Base-by-base conservation (phyloP, 2,329 filamentous ascomycete genomes). In the Fusarium bactridioides region DNA sequence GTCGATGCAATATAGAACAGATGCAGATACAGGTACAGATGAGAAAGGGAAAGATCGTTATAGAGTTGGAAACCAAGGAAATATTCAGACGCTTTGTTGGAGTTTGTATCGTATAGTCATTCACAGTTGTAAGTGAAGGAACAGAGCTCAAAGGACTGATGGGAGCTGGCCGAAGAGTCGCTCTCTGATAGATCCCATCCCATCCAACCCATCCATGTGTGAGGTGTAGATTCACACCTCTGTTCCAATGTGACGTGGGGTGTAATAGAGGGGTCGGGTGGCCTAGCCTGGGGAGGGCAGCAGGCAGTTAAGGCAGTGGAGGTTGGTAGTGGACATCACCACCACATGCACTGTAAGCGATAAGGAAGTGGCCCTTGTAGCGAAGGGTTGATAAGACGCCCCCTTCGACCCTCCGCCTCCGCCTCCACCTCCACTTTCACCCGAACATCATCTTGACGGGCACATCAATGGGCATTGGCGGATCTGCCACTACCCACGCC, bases 101-200 rank as follows among this genome's bases (percentile, higher is more conserved):
- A 71, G 66, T 64, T 76, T 72, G 61, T 75, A 69, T 78, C 70
- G 76, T 77, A 57, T 71, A 76, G 72, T 77, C 66, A 72, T 77
- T 69, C 74, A 72, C 67, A 66, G 64, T 61, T 73, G 64, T 57
- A 64, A 73, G 64, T 69, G 72, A 75, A 64, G 74, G 74, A 64
- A 72, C 70, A 66, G 67, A 58, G 61, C 62, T 67, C 66, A 69
- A 68, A 62, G 63, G 68, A 48, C 54, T 48, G 54, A 48, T 57
- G 58, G 69, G 54, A 64, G 51, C 43, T 56, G 44, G 60, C 48
- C 54, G 57, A 58, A 59, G 48, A 70, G 56, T 70, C 65, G 56
- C 56, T 40, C 48, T 44, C 37, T 56, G 51, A 43, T 43, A 55
- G 51, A 55, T 55, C 25, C 43, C 41, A 57, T 57, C 54, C 54